Percentiles rank a stretch among this genome's conserved stretches.
Evolutionary conservation across 768 basidiomycete genomes (phyloP).

Genomic region (Boletus reticulatus): DNA sequence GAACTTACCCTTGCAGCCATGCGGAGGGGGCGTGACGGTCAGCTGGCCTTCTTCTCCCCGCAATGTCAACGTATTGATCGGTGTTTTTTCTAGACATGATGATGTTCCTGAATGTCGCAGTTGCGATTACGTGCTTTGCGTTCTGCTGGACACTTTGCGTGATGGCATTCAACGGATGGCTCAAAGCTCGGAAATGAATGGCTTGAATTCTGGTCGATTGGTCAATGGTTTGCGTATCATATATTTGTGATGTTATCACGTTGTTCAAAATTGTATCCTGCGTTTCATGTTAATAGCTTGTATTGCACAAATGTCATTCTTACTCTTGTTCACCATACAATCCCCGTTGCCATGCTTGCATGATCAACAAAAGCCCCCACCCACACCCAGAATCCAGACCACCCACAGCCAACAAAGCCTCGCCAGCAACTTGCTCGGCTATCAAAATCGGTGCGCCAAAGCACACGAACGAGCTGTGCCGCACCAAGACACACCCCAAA

Average conservation of each 20-base stretch:
- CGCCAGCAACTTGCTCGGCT: constrained; percentile 80
- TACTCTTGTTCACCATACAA: neutral
- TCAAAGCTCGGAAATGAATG: constrained; percentile 46
- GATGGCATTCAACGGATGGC: constrained; percentile 81
- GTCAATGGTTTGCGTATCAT: neutral
- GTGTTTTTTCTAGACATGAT: constrained; percentile 57
- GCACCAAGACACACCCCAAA: constrained; percentile 71
- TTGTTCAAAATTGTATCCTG: neutral
- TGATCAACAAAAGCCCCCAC: constrained; percentile 78
- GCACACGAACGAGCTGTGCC: constrained; percentile 72
- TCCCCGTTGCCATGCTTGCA: constrained; percentile 19
- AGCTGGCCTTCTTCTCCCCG: constrained; percentile 14
- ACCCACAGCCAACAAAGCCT: constrained; percentile 85
- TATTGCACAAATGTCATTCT: neutral
- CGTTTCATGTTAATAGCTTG: neutral
- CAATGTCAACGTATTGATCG: constrained; percentile 4
- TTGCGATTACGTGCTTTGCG: constrained; percentile 82
- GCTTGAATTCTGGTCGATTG: neutral
- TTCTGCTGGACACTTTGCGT: constrained; percentile 82
- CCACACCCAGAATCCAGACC: constrained; percentile 88
- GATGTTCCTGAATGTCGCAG: constrained; percentile 85
- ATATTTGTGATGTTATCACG: neutral
- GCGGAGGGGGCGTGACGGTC: constrained; percentile 84
- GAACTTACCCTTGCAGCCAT: constrained; percentile 89
- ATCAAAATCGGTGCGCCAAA: constrained; percentile 75